Evolutionary conservation across 2,329 filamentous ascomycete genomes (phyloP).

Genomic region (Sporothrix inflata): DNA sequence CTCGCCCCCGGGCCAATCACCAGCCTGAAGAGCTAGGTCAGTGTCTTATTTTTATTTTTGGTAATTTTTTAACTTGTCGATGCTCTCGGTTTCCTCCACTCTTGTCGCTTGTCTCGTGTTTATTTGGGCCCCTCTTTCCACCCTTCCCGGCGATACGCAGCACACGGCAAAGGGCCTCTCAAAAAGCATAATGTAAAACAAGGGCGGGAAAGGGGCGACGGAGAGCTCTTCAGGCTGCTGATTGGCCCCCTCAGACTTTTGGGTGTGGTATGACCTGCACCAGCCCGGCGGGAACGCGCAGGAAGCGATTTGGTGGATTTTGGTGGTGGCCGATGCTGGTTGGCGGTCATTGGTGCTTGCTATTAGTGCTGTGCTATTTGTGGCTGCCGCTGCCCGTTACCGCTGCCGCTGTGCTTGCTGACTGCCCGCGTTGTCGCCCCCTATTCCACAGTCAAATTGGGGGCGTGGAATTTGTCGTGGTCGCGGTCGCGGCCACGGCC

Average conservation of each 20-base stretch:
- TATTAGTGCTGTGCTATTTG: slow-evolving; percentile 25
- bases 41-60: slow-evolving; percentile 2
- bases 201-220: neutral
- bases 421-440: neutral
- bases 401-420: slow-evolving; percentile 4
- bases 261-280: slow-evolving; percentile 19
- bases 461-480: neutral
- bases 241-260: slow-evolving; percentile 33
- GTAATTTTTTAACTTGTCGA: neutral
- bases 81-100: neutral
- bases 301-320: slow-evolving; percentile 18
- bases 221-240: slow-evolving; percentile 31
- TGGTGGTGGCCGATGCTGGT: neutral
- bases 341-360: neutral
- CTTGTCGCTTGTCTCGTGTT: slow-evolving; percentile 27
- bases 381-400: slow-evolving; percentile 10
- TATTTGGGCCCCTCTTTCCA: slow-evolving; percentile 7
- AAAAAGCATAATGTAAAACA: slow-evolving; percentile 24
- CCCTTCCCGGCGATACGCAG: slow-evolving; percentile 30
- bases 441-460: neutral
- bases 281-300: slow-evolving; percentile 5
- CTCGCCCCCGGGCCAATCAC: neutral
- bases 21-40: slow-evolving; percentile 26
- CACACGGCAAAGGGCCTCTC: neutral
- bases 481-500: neutral